These are phyloP conservation scores for Beauveria pseudobassiana DNA, from an alignment of 2,329 filamentous ascomycete species.

Conservation along the genomic window DNA sequence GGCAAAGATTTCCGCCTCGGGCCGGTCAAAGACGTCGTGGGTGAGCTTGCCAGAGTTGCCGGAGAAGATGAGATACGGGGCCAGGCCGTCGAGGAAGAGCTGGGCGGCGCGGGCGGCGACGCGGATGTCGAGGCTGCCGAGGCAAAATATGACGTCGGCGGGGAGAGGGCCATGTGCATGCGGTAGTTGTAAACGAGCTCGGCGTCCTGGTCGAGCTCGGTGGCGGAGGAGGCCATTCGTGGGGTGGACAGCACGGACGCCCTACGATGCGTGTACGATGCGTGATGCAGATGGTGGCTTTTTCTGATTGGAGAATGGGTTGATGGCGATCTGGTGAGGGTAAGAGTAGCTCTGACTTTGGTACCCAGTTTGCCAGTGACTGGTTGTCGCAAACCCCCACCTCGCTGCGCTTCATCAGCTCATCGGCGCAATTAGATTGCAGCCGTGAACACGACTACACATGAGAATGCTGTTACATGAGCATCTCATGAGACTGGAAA, in stretches of 20 bases:
- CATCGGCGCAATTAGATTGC: background rate
- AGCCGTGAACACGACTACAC: background rate
- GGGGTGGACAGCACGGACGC: background rate
- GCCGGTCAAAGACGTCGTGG: conserved; percentile 27
- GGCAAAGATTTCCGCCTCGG: conserved; percentile 37
- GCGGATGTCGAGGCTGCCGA: conserved; percentile 39
- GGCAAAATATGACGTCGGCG: conserved; percentile 37
- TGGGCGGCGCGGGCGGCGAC: conserved; percentile 35
- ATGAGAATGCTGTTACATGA: background rate
- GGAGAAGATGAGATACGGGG: conserved; percentile 35
- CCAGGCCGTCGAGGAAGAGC: conserved; percentile 32
- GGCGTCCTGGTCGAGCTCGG: conserved; percentile 23
- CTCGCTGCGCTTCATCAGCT: background rate
- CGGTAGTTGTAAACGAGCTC: conserved; percentile 35
- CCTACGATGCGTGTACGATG: background rate
- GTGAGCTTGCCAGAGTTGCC: conserved; percentile 36
- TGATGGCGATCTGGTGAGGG: background rate
- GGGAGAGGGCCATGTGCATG: conserved; percentile 27
- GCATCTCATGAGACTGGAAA: background rate
- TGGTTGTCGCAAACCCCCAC: background rate
- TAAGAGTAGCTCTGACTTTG: background rate
- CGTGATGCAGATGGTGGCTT: background rate
- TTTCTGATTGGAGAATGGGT: background rate
- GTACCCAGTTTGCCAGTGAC: background rate
- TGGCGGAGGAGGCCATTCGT: background rate